Percentiles rank a stretch among this genome's conserved stretches.
These are phyloP conservation scores for Puccinellia tenuiflora DNA, from an alignment of 176 grass and related monocot species.

Conservation along the genomic window DNA sequence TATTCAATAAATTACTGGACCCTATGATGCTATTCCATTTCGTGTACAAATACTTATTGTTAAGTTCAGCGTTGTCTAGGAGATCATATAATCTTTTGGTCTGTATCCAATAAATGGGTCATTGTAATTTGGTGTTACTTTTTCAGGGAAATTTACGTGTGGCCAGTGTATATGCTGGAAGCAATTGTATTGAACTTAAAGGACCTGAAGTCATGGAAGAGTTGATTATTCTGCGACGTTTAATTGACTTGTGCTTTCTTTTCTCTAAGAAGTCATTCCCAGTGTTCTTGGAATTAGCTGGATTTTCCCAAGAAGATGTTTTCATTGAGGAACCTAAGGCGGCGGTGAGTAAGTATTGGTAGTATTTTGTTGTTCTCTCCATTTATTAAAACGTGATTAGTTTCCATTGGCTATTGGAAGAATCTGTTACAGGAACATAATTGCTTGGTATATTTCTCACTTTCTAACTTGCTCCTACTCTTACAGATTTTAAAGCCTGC, in stretches of 20 bases:
- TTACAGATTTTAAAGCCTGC: slow-evolving; percentile 81
- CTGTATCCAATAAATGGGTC: slow-evolving; percentile 1
- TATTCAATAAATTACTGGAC: slow-evolving; percentile 1
- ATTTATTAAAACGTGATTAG: not conserved
- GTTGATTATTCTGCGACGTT: slow-evolving; percentile 65
- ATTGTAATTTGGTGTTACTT: slow-evolving; percentile 9
- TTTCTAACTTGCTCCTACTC: slow-evolving; percentile 5
- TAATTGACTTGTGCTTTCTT: slow-evolving; percentile 77
- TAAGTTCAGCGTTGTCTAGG: not conserved
- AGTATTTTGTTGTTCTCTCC: slow-evolving; percentile 12
- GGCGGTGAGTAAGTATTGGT: slow-evolving; percentile 69
- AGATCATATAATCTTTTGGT: not conserved
- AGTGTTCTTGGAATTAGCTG: slow-evolving; percentile 67
- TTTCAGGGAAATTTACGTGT: slow-evolving; percentile 74
- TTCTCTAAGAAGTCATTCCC: slow-evolving; percentile 94
- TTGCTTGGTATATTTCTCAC: slow-evolving; percentile 11
- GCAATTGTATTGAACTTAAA: slow-evolving; percentile 63
- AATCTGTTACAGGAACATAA: slow-evolving; percentile 1
- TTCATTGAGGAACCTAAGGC: slow-evolving; percentile 88
- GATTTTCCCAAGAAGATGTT: slow-evolving; percentile 76
- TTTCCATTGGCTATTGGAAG: slow-evolving; percentile 4
- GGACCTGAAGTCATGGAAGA: slow-evolving; percentile 67
- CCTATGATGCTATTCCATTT: not conserved
- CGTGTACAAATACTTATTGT: not conserved
- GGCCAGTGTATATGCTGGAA: slow-evolving; percentile 76